Base-by-base conservation (phyloP, 2,329 filamentous ascomycete genomes). In the Stagonosporopsis chrysanthemi region DNA sequence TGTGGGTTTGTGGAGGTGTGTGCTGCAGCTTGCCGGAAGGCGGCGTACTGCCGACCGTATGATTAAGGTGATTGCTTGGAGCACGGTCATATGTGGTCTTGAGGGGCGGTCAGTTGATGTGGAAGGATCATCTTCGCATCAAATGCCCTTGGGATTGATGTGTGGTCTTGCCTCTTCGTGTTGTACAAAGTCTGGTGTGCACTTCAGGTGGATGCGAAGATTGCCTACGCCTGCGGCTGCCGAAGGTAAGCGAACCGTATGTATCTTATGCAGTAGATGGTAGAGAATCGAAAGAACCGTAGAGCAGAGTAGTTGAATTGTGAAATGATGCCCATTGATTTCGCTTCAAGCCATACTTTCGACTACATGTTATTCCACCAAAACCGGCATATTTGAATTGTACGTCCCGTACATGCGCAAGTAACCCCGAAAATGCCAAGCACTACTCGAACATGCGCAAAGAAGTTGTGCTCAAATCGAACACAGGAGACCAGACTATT, bases 401-500 rank as follows among this genome's bases (percentile, higher is more conserved):
- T 43, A 58, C 55, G 45, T 29, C 35, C 31, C 26, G 28, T 39
- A 41, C 43, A 49, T 49, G 40, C 44, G 40, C 40, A 48, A 39
- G 39, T 33, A 28, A 43, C 35, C 39, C 49, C 43, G 26, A 8
- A 54, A 50, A 54, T 50, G 45, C 50, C 49, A 22, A 43, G 40
- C 45, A 33, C 33, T 43, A 28, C 40, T 48, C 50, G 29, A 29
- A 52, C 17, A 47, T 56, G 41, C 31, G 45, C 26, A 33, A 52
- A 41, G 26, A 47, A 48, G 41, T 35, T 46, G 38, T 33, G 19
- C 23, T 46, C 11, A 29, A 41, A 15, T 23, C 11, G 19, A 24
- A 40, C 29, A 9, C 22, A 36, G 12, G 31, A 36, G 41, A 9
- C 2, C 24, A 35, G 38, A 17, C 52, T 66, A 68, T 58, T 71